Evolutionary conservation across 768 basidiomycete species (phyloP).

Genomic region (Suillus fuscotomentosus): DNA sequence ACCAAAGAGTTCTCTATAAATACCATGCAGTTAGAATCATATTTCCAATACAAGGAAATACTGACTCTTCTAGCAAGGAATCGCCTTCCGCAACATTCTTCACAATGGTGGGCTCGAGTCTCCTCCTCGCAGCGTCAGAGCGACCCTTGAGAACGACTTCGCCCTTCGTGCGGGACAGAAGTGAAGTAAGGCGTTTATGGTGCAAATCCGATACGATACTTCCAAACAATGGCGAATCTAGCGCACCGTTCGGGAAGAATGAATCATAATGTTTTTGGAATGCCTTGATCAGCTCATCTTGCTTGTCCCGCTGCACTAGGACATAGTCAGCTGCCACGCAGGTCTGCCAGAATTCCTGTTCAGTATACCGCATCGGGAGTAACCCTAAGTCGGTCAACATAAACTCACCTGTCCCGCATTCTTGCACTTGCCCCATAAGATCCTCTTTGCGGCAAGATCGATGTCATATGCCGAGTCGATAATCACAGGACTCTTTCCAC

Average conservation of each 20-base stretch:
- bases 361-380: background rate
- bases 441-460: conserved; percentile 56
- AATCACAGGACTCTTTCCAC: conserved; percentile 45
- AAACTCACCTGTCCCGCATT: conserved; percentile 61
- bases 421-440: conserved; percentile 63
- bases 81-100: conserved; percentile 53
- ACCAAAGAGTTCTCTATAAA: conserved; percentile 67
- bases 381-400: background rate
- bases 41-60: conserved; percentile 1
- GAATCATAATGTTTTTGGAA: conserved; percentile 40
- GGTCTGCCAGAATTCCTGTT: conserved; percentile 22
- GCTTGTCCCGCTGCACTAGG: conserved; percentile 39
- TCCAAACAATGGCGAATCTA: conserved; percentile 41
- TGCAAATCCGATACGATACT: conserved; percentile 56
- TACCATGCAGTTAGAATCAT: background rate
- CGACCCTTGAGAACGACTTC: conserved; percentile 42
- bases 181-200: conserved; percentile 47
- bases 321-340: conserved; percentile 46
- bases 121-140: conserved; percentile 36
- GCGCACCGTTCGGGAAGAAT: conserved; percentile 56
- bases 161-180: conserved; percentile 57
- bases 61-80: conserved; percentile 59
- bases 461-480: conserved; percentile 43
- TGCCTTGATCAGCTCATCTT: conserved; percentile 46
- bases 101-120: conserved; percentile 62